Base-by-base conservation (phyloP, 202 grass and related monocot genomes). In the Brachypodium distachyon region DNA sequence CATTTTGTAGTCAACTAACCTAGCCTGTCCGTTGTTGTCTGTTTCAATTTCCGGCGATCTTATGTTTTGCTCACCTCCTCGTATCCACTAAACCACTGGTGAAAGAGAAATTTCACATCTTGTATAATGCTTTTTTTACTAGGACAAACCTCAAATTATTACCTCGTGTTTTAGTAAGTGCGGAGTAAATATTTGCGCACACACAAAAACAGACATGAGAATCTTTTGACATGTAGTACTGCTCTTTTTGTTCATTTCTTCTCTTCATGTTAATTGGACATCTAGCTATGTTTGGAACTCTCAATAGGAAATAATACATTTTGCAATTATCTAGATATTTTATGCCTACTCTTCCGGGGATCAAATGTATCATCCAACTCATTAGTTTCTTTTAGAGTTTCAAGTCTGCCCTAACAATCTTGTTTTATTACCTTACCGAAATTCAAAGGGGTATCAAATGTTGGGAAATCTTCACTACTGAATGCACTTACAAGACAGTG, bases 401-500 rank as follows among this genome's bases (percentile, higher is more conserved):
- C 11, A 27, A 28, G 23, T 61, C 44, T 65, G 4, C 47, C 22
- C 5, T 81, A 17, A 72, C 21, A 61, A 81, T 55, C 62, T 34
- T 42, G 33, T 61, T 28, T 12, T 77, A 62, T 76, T 85, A 77
- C 55, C 23, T 54, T 47, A 21, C 44, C 85, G 29, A 26, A 43
- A 32, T 79, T 87, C 41, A 82, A n/a, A 98, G 91, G 95, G 23
- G 88, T 88, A 80, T 95, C 95, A 76, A 98, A 98, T 87, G 89
- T 98, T 61, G 91, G 95, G 49, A 95, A 98, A 70, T 92, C 91
- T 0, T 98, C 95, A 11, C 77, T 98, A 38, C 87, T 98, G 14
- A 98, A 98, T 88, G 82, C 95, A 84, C 85, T 98, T 53, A 95
- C 95, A 56, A 94, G 95, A 83, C 95, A 94, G 54, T 98, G 95